phyloP scores from a whole-genome alignment of 805 yeast genomes.

The Tetrapisispora taiwanensis region DNA sequence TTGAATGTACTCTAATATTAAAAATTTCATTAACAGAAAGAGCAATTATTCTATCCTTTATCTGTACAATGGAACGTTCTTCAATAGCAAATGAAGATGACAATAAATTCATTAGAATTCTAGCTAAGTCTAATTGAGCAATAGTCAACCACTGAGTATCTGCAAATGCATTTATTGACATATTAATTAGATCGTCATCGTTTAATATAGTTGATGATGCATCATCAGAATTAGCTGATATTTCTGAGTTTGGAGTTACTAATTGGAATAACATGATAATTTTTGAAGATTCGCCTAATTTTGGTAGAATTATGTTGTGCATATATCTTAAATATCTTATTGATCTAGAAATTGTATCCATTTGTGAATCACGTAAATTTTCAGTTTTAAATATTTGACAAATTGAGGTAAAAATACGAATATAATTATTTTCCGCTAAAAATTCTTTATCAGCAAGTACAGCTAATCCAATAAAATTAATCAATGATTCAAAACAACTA shows the following conservation, averaged over 20 bases:
- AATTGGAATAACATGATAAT: slow-evolving; percentile 23
- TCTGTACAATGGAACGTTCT: slow-evolving; percentile 19
- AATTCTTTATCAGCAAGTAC: slow-evolving; percentile 20
- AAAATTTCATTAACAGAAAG: slow-evolving; percentile 33
- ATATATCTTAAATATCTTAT: slow-evolving; percentile 17
- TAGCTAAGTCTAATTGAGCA: slow-evolving; percentile 16
- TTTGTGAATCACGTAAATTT: slow-evolving; percentile 9
- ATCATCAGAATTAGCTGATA: background rate
- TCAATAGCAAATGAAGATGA: slow-evolving; percentile 25
- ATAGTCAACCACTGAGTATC: slow-evolving; percentile 17
- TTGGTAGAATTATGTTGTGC: slow-evolving; percentile 16
- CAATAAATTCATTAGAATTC: slow-evolving; percentile 13
- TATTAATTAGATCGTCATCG: slow-evolving; percentile 1
- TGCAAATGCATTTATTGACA: slow-evolving; percentile 4
- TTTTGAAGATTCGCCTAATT: slow-evolving; percentile 29
- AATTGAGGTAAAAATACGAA: slow-evolving; percentile 18
- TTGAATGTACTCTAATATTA: slow-evolving; percentile 34
- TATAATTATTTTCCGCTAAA: slow-evolving; percentile 20
- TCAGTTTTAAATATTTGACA: slow-evolving; percentile 23
- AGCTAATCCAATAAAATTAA: slow-evolving; percentile 28
- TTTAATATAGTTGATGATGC: background rate
- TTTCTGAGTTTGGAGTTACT: slow-evolving; percentile 2
- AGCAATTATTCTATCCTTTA: slow-evolving; percentile 29
- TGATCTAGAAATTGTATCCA: slow-evolving; percentile 17
- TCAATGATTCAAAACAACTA: slow-evolving; percentile 31